Percentiles rank a stretch among this genome's conserved stretches.
These are phyloP conservation scores for Erysiphe pulchra DNA, from an alignment of 2,329 filamentous ascomycete species.

Conservation along the genomic window DNA sequence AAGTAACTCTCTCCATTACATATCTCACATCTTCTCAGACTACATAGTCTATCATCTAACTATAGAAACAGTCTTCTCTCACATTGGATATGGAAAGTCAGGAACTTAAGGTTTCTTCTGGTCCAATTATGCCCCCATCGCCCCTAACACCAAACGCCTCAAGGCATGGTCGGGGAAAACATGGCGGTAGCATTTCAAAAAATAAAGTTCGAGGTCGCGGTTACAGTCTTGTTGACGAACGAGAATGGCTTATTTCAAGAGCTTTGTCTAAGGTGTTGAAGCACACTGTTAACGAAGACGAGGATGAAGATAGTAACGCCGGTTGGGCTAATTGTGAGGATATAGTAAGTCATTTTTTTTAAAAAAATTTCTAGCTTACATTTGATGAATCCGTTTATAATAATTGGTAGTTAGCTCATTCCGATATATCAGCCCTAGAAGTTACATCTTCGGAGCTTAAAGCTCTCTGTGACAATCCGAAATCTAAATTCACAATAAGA, in stretches of 20 bases:
- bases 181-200: conserved; percentile 13
- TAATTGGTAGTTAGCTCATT: conserved; percentile 14
- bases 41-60: too few species aligned
- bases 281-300: conserved; percentile 14
- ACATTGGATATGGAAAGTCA: too few species aligned
- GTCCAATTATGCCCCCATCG: conserved; percentile 13
- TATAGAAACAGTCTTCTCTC: too few species aligned
- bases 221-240: conserved; percentile 18
- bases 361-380: neutral
- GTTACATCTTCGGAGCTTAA: conserved; percentile 16
- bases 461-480: conserved; percentile 14
- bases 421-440: conserved; percentile 14
- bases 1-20: too few species aligned
- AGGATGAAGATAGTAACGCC: conserved; percentile 16
- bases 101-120: neutral
- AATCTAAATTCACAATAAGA: conserved; percentile 16
- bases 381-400: neutral
- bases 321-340: conserved; percentile 18
- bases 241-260: conserved; percentile 17
- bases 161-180: conserved; percentile 11
- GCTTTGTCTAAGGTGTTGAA: conserved; percentile 19
- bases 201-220: conserved; percentile 14
- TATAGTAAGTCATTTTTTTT: conserved; percentile 15
- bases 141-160: conserved; percentile 11
- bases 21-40: too few species aligned